Base-by-base conservation (phyloP, 1,284 basidiomycete species). In the Ustilago bromivora region DNA sequence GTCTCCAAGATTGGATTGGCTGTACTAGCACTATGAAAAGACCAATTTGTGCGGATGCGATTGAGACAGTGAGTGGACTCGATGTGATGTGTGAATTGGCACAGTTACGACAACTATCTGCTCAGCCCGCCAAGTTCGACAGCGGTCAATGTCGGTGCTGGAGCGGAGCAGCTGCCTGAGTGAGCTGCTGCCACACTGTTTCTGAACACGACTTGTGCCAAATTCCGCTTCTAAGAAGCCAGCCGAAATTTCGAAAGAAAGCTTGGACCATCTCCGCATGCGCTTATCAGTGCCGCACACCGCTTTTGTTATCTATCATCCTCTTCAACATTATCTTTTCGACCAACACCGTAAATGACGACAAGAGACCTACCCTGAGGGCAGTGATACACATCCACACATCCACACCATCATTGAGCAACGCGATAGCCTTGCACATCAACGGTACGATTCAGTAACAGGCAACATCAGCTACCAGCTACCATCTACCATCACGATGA, bases 191-290 rank as follows among this genome's bases (percentile, higher is more conserved):
- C 17, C 9, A 41, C 40, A 41, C 12, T 15, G 15, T 41, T 7
- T 46, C 13, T 13, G 40, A 41, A 41, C 15, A 17, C 36, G n/a
- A n/a, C 36, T 28, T 41, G 28, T 17, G 55, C 54, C 19, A 40
- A 38, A 38, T 57, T 57, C 35, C 55, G n/a, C n/a, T 9, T 47
- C 15, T 41, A 55, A 49, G 60, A 55, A 53, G 7, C 40, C 32
- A 12, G 38, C 56, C 59, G 51, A 58, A 58, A 52, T 62, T 61
- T 49, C 57, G 51, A 59, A 32, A 43, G 15, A 28, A 43, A 41
- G 66, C 66, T 63, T 53, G 66, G 66, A 51, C 66, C 66, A 69
- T 15, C 43, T 46, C 38, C 12, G 12, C 43, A 55, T 53, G 17
- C 17, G 40, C 56, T 61, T 61, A 68, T 62, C 55, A 43, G 32